Percentiles rank a stretch among this genome's conserved stretches.
phyloP scores from a whole-genome alignment of 129 eudicot species.

The Lonicera japonica region DNA sequence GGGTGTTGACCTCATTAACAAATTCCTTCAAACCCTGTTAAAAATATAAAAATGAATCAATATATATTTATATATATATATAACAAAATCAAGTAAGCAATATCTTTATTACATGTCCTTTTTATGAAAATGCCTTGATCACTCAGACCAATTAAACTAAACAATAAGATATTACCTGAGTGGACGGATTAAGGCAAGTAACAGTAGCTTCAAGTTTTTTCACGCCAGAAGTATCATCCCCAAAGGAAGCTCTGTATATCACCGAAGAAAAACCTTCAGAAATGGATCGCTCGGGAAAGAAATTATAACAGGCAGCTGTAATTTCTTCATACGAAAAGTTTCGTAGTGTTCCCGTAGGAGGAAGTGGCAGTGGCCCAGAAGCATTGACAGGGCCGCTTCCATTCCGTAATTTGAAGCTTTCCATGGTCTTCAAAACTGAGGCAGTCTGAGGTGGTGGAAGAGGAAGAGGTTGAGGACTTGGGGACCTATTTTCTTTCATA shows the following conservation, averaged over 20 bases:
- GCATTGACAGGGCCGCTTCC: conserved; percentile 51
- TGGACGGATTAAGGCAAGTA: conserved; percentile 71
- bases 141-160: not conserved
- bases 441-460: conserved; percentile 65
- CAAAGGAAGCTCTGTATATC: conserved; percentile 67
- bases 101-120: too few species aligned
- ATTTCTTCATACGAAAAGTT: conserved; percentile 74
- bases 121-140: too few species aligned
- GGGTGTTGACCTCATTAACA: conserved; percentile 63
- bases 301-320: conserved; percentile 76
- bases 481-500: conserved; percentile 41
- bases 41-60: too few species aligned
- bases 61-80: too few species aligned
- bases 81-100: too few species aligned
- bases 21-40: conserved; percentile 81
- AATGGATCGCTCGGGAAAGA: conserved; percentile 64
- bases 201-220: conserved; percentile 83
- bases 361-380: conserved; percentile 76
- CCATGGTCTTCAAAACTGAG: conserved; percentile 35
- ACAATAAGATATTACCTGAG: conserved; percentile 62
- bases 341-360: conserved; percentile 36
- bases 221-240: conserved; percentile 46
- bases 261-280: conserved; percentile 82
- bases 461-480: conserved; percentile 82
- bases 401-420: conserved; percentile 55